Base-by-base conservation (phyloP, 176 grass and related monocot genomes). In the Melocanna baccifera region DNA sequence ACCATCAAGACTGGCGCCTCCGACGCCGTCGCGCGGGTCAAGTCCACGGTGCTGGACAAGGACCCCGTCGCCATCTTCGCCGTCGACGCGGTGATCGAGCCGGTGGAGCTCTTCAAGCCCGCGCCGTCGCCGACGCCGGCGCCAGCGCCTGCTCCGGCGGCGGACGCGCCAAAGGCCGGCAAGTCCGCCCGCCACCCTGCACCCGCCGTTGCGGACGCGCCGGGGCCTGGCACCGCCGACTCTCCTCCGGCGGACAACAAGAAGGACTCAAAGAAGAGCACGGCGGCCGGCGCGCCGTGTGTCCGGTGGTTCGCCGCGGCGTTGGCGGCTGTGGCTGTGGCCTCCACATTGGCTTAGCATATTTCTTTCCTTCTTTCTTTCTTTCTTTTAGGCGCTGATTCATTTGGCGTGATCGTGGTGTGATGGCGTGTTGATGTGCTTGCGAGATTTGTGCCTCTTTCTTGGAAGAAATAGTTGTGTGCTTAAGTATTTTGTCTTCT, bases 71-170 rank as follows among this genome's bases (percentile, higher is more conserved):
- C 86, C 37, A 48, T 93, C 56, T 97, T 91, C 76, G 69, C 71
- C 81, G 85, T 97, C 32, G 89, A 87, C 68, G 64, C 40, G 56
- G 94, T 97, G 73, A 69, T 97, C 22, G 69, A 97, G 78, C 94
- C 94, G 0, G 79, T 90, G 10, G 94, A 97, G 85, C 87, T 97
- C 8, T 97, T 97, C 82, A 93, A 90, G 78, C 82, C 75, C 2
- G 69, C 65, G 12, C 67, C 76, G 28, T 9, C 89, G 20, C 84
- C 86, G 5, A 7, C 84, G 7, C 85, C 91, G 0, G 87, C 89
- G 8, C 94, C 91, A 2, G 47, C 86, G 12, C 94, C 94, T 0
- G 76, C 48, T 0, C 70, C 70, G 1, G 74, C 34, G 0, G 86
- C 86, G 1, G 80, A 86, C 80, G 76, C 86, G 76, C 86, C 88